A percentile compares a stretch with the other conserved stretches of the same genome.
Evolutionary conservation across 441 rosid species (phyloP).

Genomic region (Kokia cookei): DNA sequence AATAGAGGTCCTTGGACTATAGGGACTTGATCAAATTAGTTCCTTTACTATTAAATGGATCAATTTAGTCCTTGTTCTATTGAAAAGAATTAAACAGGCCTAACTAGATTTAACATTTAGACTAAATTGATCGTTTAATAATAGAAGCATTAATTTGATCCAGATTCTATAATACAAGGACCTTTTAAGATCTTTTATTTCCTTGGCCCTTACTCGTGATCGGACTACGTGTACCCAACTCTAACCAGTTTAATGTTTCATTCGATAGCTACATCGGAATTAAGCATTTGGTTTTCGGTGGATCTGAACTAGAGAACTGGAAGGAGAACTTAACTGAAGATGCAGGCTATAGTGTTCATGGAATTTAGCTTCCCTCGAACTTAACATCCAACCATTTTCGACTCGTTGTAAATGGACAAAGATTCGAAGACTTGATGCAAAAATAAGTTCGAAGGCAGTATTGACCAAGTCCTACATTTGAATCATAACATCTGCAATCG

Average conservation of each 20-base stretch:
- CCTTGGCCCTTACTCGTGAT: not conserved
- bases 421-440: conserved; percentile 10
- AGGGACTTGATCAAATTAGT: no score
- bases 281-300: conserved; percentile 79
- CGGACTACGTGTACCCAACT: not conserved
- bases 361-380: conserved; percentile 33
- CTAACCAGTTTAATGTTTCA: conserved; percentile 1
- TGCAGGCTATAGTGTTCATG: conserved; percentile 59
- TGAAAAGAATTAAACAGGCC: no score
- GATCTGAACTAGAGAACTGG: conserved; percentile 78
- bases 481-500: not conserved
- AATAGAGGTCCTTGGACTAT: no score
- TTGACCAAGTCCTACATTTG: not conserved
- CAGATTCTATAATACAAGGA: no score
- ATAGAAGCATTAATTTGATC: no score
- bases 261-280: conserved; percentile 63
- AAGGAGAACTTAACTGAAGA: conserved; percentile 71
- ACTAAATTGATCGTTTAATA: no score
- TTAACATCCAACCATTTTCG: not conserved
- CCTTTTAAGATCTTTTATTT: not conserved
- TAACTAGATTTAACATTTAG: no score
- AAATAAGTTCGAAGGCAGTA: conserved; percentile 12
- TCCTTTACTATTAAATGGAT: no score
- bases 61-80: no score
- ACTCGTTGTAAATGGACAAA: conserved; percentile 7